Evolutionary conservation across 306 rosid species (phyloP), one percentile per base, ranked within the genome.

Genomic region (Prunus davidiana): DNA sequence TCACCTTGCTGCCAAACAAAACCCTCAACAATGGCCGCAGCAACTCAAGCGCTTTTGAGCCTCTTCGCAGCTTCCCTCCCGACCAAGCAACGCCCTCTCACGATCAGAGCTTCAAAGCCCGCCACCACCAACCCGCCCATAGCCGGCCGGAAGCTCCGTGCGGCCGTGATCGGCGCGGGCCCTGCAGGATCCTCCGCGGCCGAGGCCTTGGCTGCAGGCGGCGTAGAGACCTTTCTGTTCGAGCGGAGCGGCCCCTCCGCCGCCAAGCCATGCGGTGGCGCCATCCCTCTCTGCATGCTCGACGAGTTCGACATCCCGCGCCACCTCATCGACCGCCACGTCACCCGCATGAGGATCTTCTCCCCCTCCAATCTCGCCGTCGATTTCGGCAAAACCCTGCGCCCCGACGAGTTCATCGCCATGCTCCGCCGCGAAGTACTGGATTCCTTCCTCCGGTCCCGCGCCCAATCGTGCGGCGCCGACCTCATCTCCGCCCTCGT

Each of bases 201-300:
- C 0, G 98, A 91, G 58, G 97, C 97, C 12, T 73, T 93, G 12
- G 97, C 97, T 0, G 25, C 79, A 0, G 97, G 98, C 30, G 98
- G 98, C 3, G 67, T 91, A 1, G 98, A 93, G 71, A 90, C 94
- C 18, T 93, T 90, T 49, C 86, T 93, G 11, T 85, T 93, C 51
- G 97, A 93, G 68, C 93, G 98, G 28, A 56, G 62, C 1, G 83
- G 78, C 51, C 90, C 97, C 1, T 79, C 91, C 0, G 60, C 76
- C 19, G 93, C 97, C 50, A 93, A 93, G 56, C 98, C 98, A 14
- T 93, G 98, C 86, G 98, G 98, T 68, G 98, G 98, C 52, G 98
- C 98, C 65, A 92, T 94, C 67, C 98, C 98, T 0, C 90, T 91
- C 67, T 94, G 97, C 69, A 94, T 93, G 98, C 96, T 93, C 18